Evolutionary conservation across 139 green algal genomes (phyloP).

Genomic region (Chloropicon primus): DNA sequence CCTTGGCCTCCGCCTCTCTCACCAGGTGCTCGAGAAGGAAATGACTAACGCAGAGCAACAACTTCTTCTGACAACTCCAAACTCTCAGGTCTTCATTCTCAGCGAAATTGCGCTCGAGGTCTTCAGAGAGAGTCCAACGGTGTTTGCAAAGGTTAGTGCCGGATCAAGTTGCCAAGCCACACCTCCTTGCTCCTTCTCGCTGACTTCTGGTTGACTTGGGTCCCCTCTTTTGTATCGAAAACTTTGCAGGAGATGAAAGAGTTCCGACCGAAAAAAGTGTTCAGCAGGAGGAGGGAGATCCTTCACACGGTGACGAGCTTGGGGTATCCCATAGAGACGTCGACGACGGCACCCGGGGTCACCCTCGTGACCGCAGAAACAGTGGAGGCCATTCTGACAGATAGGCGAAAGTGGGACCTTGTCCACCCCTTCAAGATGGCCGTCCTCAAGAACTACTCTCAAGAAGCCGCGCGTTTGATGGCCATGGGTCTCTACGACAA

Average conservation of each 20-base stretch:
- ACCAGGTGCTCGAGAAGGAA: constrained; percentile 51
- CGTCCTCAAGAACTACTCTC: constrained; percentile 42
- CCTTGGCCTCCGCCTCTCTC: neutral
- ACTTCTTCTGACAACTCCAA: neutral
- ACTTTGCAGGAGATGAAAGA: constrained; percentile 44
- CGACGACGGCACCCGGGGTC: constrained; percentile 27
- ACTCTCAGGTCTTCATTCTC: constrained; percentile 11
- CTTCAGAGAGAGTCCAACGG: constrained; percentile 51
- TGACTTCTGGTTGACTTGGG: neutral
- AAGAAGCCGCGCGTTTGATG: constrained; percentile 64
- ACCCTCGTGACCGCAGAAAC: constrained; percentile 42
- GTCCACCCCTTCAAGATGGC: constrained; percentile 65
- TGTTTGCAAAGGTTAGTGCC: constrained; percentile 43
- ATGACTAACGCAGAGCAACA: neutral
- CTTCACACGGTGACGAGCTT: constrained; percentile 42
- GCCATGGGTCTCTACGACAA: constrained; percentile 52
- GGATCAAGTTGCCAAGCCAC: neutral
- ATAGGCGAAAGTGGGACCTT: constrained; percentile 30
- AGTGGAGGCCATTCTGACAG: constrained; percentile 44
- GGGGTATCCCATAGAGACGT: constrained; percentile 40
- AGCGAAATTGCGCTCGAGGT: constrained; percentile 54
- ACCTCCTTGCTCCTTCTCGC: neutral
- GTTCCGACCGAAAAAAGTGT: constrained; percentile 43
- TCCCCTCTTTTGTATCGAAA: neutral
- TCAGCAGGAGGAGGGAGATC: constrained; percentile 30